A percentile compares a stretch with the other conserved stretches of the same genome.
These are phyloP conservation scores for Stemphylium beticola DNA, from an alignment of 2,329 filamentous ascomycete genomes.

Conservation along the genomic window DNA sequence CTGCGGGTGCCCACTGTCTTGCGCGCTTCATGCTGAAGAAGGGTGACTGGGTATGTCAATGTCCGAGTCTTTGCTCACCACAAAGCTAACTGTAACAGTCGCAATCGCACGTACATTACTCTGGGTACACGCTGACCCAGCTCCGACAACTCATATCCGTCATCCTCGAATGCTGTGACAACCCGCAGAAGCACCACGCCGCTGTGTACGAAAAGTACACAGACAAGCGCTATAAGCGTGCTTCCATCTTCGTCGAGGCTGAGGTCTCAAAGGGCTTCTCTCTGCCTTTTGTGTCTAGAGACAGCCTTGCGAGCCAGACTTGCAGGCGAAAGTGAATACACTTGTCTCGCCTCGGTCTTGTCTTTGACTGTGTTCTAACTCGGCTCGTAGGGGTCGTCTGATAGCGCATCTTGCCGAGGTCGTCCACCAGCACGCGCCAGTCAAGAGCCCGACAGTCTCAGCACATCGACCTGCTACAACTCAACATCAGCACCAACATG, in stretches of 20 bases:
- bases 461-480: conserved; percentile 12
- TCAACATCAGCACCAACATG: conserved; percentile 27
- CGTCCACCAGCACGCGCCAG: conserved; percentile 19
- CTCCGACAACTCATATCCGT: conserved; percentile 77
- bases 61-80: not conserved
- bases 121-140: conserved; percentile 88
- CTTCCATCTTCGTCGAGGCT: conserved; percentile 77
- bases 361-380: conserved; percentile 35
- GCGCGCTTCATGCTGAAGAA: conserved; percentile 88
- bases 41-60: conserved; percentile 81
- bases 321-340: conserved; percentile 49
- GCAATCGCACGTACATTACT: conserved; percentile 86
- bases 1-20: conserved; percentile 90
- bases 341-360: conserved; percentile 26
- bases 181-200: conserved; percentile 78
- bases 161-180: conserved; percentile 86
- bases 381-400: conserved; percentile 28
- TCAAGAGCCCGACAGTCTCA: conserved; percentile 15
- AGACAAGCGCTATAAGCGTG: conserved; percentile 84
- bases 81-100: conserved; percentile 63
- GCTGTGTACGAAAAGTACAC: conserved; percentile 93
- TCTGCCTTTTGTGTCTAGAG: conserved; percentile 51
- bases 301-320: conserved; percentile 44
- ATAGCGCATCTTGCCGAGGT: conserved; percentile 23
- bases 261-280: conserved; percentile 70